Percentiles rank a stretch among this genome's conserved stretches.
Evolutionary conservation across 495 filamentous ascomycete genomes (phyloP).

Genomic region (Opeltia flavorubescens): DNA sequence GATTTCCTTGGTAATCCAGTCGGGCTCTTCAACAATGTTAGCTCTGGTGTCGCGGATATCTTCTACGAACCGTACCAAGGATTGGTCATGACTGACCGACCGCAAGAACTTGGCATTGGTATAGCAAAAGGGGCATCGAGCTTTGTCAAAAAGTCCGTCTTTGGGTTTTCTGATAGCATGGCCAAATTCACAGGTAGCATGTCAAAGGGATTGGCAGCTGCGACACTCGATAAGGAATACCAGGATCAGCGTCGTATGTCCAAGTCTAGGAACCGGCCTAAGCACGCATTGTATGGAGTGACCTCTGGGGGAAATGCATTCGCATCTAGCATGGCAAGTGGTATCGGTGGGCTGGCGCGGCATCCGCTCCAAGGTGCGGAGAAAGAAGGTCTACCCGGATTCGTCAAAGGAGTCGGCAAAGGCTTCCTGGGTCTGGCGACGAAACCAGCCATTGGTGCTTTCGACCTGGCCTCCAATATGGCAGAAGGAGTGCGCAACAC

Average conservation of each 20-base stretch:
- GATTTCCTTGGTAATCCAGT: slow-evolving; percentile 99
- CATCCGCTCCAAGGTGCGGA: slow-evolving; percentile 94
- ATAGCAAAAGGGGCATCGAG: slow-evolving; percentile 93
- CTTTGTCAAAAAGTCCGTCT: slow-evolving; percentile 97
- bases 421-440: slow-evolving; percentile 84
- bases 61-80: slow-evolving; percentile 99
- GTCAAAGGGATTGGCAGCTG: slow-evolving; percentile 87
- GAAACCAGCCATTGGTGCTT: slow-evolving; percentile 91
- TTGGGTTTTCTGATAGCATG: slow-evolving; percentile 89
- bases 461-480: slow-evolving; percentile 91
- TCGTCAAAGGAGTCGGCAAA: slow-evolving; percentile 96
- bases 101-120: slow-evolving; percentile 84
- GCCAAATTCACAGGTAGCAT: slow-evolving; percentile 94
- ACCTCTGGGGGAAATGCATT: slow-evolving; percentile 93
- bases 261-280: slow-evolving; percentile 81
- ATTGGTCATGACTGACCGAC: slow-evolving; percentile 86
- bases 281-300: slow-evolving; percentile 92
- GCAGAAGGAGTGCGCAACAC: slow-evolving; percentile 96
- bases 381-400: slow-evolving; percentile 82
- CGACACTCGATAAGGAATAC: slow-evolving; percentile 95
- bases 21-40: slow-evolving; percentile 94
- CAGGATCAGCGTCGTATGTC: slow-evolving; percentile 92
- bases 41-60: slow-evolving; percentile 89
- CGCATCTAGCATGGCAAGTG: slow-evolving; percentile 77
- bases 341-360: slow-evolving; percentile 80